These are phyloP conservation scores for Phanerochaete carnosa DNA, from an alignment of 768 basidiomycete species.

Conservation along the genomic window DNA sequence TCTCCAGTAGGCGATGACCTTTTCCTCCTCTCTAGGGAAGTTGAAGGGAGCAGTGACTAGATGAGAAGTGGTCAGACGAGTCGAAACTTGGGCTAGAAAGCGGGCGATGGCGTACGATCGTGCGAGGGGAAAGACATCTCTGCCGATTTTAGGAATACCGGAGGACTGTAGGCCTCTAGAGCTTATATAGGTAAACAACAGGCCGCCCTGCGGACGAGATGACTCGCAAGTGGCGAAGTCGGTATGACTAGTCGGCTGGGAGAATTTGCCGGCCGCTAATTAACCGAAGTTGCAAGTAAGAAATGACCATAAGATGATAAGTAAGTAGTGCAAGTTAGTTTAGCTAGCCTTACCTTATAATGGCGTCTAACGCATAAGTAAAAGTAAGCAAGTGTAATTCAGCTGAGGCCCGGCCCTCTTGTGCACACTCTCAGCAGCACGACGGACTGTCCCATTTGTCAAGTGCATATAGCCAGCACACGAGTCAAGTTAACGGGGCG, in stretches of 20 bases:
- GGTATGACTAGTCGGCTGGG: not conserved
- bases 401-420: too few relatives aligned
- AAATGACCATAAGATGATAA: not conserved
- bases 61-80: constrained; percentile 13
- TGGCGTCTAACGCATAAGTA: not conserved
- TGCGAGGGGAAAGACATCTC: constrained; percentile 27
- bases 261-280: not conserved
- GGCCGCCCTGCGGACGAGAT: constrained; percentile 12
- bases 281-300: not conserved
- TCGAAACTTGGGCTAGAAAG: not conserved
- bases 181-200: constrained; percentile 2
- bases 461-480: too few relatives aligned
- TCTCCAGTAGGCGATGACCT: constrained; percentile 87
- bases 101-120: constrained; percentile 20
- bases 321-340: not conserved
- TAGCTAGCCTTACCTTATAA: not conserved
- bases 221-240: constrained; percentile 6
- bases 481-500: too few relatives aligned
- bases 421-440: too few relatives aligned
- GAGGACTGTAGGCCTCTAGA: not conserved
- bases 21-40: constrained; percentile 87
- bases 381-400: too few relatives aligned
- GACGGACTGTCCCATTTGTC: too few relatives aligned
- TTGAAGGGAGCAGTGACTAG: constrained; percentile 74
- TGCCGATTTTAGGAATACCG: not conserved